Conservation (phyloP, 2,329 filamentous ascomycete species). For the Xylariaceae sp. region DNA sequence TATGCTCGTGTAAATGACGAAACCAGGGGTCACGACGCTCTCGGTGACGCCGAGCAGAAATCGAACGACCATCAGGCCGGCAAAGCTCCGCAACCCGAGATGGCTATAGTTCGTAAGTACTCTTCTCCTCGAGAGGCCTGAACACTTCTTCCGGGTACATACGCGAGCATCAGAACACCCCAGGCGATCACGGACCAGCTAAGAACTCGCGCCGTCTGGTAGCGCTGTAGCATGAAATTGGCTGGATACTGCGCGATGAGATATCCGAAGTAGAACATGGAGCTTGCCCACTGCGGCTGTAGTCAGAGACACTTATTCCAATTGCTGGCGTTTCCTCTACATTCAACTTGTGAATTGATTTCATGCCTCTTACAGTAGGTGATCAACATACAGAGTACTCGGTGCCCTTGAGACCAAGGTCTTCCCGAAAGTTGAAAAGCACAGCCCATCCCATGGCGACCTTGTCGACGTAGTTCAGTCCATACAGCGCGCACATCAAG, state of each 20-base stretch:
- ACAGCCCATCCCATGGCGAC: constrained; percentile 21
- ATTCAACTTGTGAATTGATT: too few species aligned
- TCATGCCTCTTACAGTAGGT: background rate
- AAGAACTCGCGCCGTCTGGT: constrained; percentile 13
- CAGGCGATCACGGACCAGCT: constrained; percentile 11
- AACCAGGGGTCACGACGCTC: constrained; percentile 10
- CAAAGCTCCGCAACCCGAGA: constrained; percentile 24
- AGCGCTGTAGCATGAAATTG: constrained; percentile 13
- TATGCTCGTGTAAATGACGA: constrained; percentile 14
- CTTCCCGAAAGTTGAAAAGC: constrained; percentile 16
- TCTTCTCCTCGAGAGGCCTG: background rate
- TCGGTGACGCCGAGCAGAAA: constrained; percentile 12
- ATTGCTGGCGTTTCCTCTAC: too few species aligned
- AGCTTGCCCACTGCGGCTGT: constrained; percentile 3
- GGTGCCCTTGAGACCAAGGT: constrained; percentile 14
- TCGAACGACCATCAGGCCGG: constrained; percentile 10
- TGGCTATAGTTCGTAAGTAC: constrained; percentile 4
- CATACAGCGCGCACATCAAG: constrained; percentile 20
- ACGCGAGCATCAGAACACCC: constrained; percentile 17
- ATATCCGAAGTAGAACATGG: constrained; percentile 12
- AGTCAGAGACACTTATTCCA: too few species aligned
- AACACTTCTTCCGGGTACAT: background rate
- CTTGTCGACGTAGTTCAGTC: constrained; percentile 20
- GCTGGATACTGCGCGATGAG: constrained; percentile 5
- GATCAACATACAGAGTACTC: constrained; percentile 3